Evolutionary conservation across 768 basidiomycete genomes (phyloP).

Genomic region (Rubroboletus pulcherrimus): DNA sequence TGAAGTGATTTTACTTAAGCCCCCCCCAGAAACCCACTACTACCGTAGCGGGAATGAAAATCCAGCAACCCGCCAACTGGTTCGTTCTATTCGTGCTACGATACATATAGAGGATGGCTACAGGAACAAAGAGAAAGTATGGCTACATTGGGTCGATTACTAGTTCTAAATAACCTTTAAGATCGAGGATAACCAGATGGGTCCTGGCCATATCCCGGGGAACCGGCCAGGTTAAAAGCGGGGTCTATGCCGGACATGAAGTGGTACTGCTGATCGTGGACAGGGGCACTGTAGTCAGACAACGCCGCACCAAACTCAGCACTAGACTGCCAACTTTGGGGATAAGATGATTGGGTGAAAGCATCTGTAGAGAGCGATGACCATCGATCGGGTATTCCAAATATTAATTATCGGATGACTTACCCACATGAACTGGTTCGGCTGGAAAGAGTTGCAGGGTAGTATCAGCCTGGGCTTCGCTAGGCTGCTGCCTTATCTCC

Average conservation of each 20-base stretch:
- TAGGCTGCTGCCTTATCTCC: background rate
- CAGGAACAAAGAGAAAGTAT: background rate
- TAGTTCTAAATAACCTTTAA: background rate
- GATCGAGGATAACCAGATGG: background rate
- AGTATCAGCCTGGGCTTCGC: background rate
- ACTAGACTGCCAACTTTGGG: background rate
- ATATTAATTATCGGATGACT: background rate
- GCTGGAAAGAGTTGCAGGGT: background rate
- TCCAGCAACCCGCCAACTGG: no score
- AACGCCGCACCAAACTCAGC: background rate
- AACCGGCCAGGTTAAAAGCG: background rate
- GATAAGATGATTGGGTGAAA: background rate
- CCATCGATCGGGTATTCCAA: background rate
- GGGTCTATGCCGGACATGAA: background rate
- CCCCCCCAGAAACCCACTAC: no score
- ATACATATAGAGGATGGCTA: no score
- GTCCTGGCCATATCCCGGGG: background rate
- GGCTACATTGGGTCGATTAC: background rate
- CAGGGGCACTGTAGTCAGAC: background rate
- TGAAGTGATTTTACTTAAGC: no score
- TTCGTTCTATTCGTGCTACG: no score
- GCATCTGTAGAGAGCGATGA: constrained; percentile 4
- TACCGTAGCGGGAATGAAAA: no score
- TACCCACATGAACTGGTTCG: background rate
- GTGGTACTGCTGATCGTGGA: constrained; percentile 1